Conservation (phyloP, 257 asterid species). For the Solanum rostratum region DNA sequence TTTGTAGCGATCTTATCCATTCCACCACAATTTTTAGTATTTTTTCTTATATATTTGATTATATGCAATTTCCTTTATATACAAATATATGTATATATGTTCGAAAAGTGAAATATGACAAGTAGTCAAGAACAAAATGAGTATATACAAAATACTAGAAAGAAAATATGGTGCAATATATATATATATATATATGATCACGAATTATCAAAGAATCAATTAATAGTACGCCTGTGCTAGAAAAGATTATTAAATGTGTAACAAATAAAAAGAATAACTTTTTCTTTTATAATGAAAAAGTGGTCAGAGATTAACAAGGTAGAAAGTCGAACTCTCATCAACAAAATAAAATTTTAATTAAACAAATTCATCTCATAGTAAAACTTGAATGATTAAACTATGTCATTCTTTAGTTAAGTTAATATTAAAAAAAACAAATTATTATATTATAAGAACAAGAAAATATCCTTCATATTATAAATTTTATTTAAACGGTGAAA, state of each 20-base stretch:
- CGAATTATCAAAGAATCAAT: neutral
- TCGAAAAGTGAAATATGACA: neutral
- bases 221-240: neutral
- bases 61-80: too few species aligned
- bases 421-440: neutral
- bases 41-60: too few species aligned
- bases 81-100: too few species aligned
- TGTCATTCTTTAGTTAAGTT: neutral
- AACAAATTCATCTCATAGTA: neutral
- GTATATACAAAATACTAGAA: neutral
- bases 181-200: neutral
- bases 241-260: too few species aligned
- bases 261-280: too few species aligned
- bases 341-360: neutral
- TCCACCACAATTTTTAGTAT: neutral
- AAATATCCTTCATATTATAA: neutral
- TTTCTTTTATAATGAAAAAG: too few species aligned
- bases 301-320: too few species aligned
- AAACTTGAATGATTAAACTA: neutral
- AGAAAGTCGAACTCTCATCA: neutral
- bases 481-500: neutral
- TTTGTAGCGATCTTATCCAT: neutral
- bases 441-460: neutral
- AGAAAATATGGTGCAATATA: neutral
- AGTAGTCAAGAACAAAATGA: fast-evolving